phyloP scores from a whole-genome alignment of 495 filamentous ascomycete species.

The Penicillium turbatum region DNA sequence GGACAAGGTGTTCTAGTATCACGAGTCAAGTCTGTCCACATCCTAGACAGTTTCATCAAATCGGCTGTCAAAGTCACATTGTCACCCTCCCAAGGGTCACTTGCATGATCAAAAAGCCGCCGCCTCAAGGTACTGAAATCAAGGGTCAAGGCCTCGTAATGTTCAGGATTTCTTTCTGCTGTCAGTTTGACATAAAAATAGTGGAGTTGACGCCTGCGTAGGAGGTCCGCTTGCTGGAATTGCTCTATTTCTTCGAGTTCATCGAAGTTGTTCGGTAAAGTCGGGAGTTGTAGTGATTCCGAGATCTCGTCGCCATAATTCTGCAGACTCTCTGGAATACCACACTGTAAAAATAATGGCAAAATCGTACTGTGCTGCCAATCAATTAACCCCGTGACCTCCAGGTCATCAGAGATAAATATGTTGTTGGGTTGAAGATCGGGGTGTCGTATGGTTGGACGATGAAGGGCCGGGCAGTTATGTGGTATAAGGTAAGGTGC shows the following conservation, averaged over 20 bases:
- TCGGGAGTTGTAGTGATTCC: conserved; percentile 17
- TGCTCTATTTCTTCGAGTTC: conserved; percentile 16
- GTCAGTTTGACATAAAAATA: conserved; percentile 23
- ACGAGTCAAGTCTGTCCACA: conserved; percentile 5
- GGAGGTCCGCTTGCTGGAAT: conserved; percentile 12
- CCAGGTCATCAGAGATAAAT: conserved; percentile 11
- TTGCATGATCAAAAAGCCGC: conserved; percentile 20
- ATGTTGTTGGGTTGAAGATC: conserved; percentile 27
- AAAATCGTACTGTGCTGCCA: conserved; percentile 20
- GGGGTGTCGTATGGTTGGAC: conserved; percentile 18
- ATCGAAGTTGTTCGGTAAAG: conserved; percentile 21
- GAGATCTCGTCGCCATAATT: conserved; percentile 25
- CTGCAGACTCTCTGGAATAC: conserved; percentile 20
- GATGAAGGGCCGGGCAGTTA: not conserved
- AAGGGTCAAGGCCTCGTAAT: conserved; percentile 20
- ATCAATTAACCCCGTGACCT: conserved; percentile 23
- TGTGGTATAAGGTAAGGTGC: too few species aligned
- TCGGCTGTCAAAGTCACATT: conserved; percentile 19
- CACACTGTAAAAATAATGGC: conserved; percentile 18
- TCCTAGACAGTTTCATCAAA: conserved; percentile 9
- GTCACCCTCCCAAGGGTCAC: conserved; percentile 30
- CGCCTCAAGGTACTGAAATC: conserved; percentile 17
- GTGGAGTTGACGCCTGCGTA: conserved; percentile 27
- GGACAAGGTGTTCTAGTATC: conserved; percentile 9
- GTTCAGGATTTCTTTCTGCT: conserved; percentile 11